Percentiles rank a stretch among this genome's conserved stretches.
These are phyloP conservation scores for Flaveria ramosissima DNA, from an alignment of 129 eudicot genomes.

Conservation along the genomic window DNA sequence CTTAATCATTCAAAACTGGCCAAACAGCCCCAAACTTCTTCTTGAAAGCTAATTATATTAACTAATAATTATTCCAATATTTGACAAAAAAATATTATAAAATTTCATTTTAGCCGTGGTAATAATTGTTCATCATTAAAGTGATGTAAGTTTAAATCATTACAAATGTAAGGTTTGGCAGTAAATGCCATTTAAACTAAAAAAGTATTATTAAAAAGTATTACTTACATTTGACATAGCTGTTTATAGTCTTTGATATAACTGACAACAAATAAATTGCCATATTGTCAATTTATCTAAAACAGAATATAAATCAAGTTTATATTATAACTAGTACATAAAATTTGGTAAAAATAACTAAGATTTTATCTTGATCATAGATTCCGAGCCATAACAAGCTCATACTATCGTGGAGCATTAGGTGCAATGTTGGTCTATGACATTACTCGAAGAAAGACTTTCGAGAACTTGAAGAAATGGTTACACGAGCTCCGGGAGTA, in stretches of 20 bases:
- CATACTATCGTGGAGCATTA: slow-evolving; percentile 81
- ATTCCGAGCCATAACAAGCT: slow-evolving; percentile 82
- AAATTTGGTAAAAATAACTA: background rate
- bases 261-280: background rate
- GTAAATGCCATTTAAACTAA: no score
- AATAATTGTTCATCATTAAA: no score
- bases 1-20: no score
- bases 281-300: background rate
- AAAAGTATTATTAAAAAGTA: no score
- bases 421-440: slow-evolving; percentile 79
- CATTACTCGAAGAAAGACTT: slow-evolving; percentile 60
- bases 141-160: no score
- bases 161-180: no score
- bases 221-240: no score
- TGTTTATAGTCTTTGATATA: no score
- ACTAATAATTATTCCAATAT: background rate
- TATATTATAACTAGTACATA: background rate
- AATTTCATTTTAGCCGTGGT: background rate
- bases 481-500: slow-evolving; percentile 59
- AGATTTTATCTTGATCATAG: slow-evolving; percentile 26
- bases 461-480: slow-evolving; percentile 72
- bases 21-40: no score
- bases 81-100: background rate
- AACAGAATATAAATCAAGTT: background rate
- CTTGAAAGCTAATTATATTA: background rate